These are phyloP conservation scores for Hanseniaspora nectarophila DNA, from an alignment of 805 yeast genomes.

Conservation along the genomic window DNA sequence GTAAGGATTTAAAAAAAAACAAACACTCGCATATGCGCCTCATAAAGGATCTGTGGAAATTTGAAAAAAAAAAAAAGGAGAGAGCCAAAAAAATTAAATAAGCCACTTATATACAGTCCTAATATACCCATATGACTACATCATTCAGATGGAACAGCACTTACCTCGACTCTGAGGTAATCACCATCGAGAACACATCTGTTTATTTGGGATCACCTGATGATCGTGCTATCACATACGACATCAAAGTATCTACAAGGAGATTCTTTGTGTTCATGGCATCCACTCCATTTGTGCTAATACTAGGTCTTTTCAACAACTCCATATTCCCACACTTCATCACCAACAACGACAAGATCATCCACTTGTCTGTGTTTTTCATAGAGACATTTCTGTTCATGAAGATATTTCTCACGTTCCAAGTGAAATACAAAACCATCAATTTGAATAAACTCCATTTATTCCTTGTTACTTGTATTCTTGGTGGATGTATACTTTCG, in stretches of 20 bases:
- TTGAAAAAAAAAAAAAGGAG: too few relatives aligned
- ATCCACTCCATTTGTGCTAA: conserved; percentile 17
- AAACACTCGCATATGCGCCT: too few relatives aligned
- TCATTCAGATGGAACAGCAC: too few relatives aligned
- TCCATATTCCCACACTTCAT: conserved; percentile 18
- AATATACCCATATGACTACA: too few relatives aligned
- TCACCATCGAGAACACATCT: neutral
- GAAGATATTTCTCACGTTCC: conserved; percentile 20
- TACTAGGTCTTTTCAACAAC: conserved; percentile 1
- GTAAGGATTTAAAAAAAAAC: too few relatives aligned
- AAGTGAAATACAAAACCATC: neutral
- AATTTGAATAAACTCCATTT: conserved; percentile 19
- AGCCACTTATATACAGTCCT: too few relatives aligned
- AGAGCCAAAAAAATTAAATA: too few relatives aligned
- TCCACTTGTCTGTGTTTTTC: conserved; percentile 39
- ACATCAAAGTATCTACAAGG: neutral
- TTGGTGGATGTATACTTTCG: conserved; percentile 38
- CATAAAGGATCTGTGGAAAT: too few relatives aligned
- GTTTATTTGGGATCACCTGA: too few relatives aligned
- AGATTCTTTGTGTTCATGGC: conserved; percentile 16
- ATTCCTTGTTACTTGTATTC: conserved; percentile 35
- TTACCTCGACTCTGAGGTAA: neutral
- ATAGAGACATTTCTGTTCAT: conserved; percentile 40
- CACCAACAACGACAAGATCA: conserved; percentile 37
- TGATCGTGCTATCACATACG: neutral